Evolutionary conservation across 306 rosid species (phyloP).

Genomic region (Datisca glomerata): DNA sequence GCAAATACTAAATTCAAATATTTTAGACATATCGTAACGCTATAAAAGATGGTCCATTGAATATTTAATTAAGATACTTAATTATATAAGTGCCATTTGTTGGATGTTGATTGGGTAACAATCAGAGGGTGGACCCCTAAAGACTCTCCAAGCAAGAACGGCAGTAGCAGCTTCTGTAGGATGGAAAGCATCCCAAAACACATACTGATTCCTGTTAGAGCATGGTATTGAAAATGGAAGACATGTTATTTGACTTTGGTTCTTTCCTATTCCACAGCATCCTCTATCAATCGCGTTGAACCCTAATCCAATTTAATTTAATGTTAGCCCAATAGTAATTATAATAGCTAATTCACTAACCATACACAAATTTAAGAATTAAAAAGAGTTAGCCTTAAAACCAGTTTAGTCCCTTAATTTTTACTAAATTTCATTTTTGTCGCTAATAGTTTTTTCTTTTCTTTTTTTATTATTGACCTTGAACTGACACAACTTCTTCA

Average conservation of each 20-base stretch:
- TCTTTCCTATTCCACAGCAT: constrained; percentile 65
- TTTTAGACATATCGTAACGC: too few species aligned
- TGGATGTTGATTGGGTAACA: constrained; percentile 54
- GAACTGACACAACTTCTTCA: too few species aligned
- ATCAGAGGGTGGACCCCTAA: constrained; percentile 41
- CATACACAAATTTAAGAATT: too few species aligned
- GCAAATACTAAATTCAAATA: too few species aligned
- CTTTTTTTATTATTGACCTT: too few species aligned
- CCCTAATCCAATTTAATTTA: constrained; percentile 17
- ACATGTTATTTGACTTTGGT: constrained; percentile 50
- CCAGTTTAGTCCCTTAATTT: too few species aligned
- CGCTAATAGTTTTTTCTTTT: too few species aligned
- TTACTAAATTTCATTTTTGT: too few species aligned
- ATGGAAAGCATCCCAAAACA: constrained; percentile 88
- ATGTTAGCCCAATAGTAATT: neutral
- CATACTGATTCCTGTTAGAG: constrained; percentile 21
- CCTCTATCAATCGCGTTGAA: constrained; percentile 50
- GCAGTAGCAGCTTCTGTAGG: constrained; percentile 56
- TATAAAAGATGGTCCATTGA: too few species aligned
- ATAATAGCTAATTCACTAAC: neutral
- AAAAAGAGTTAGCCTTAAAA: too few species aligned
- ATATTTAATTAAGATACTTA: too few species aligned
- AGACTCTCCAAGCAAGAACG: constrained; percentile 50
- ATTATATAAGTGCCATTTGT: constrained; percentile 45
- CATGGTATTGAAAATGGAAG: constrained; percentile 50